phyloP scores from a whole-genome alignment of 2,329 filamentous ascomycete species.

The Pseudodiploospora longispora region DNA sequence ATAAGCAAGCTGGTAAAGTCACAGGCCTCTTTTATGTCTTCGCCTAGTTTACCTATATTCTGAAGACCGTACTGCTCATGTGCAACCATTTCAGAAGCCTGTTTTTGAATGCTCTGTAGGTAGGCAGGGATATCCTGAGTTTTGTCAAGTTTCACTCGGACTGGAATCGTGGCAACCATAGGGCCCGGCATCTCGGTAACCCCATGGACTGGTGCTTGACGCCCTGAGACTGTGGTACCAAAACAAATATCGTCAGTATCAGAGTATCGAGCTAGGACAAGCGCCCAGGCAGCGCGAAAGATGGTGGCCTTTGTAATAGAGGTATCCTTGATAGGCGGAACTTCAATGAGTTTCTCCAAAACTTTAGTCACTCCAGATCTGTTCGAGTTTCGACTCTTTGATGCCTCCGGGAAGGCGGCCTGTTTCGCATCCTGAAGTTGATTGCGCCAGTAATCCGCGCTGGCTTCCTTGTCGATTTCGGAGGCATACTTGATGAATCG shows the following conservation, averaged over 20 bases:
- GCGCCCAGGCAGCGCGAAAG: slow-evolving; percentile 16
- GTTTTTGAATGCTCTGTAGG: slow-evolving; percentile 16
- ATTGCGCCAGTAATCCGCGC: slow-evolving; percentile 39
- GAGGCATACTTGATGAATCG: slow-evolving; percentile 41
- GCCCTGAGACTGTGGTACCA: slow-evolving; percentile 18
- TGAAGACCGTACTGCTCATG: slow-evolving; percentile 14
- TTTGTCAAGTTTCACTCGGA: slow-evolving; percentile 12
- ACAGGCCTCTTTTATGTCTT: slow-evolving; percentile 7
- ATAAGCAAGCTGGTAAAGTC: slow-evolving; percentile 13
- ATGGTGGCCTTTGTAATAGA: slow-evolving; percentile 11
- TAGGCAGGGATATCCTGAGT: slow-evolving; percentile 12
- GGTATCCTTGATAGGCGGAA: not conserved
- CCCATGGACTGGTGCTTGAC: slow-evolving; percentile 15
- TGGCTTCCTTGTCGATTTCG: slow-evolving; percentile 28
- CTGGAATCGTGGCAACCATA: slow-evolving; percentile 21
- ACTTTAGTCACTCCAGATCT: not conserved
- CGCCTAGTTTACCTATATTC: slow-evolving; percentile 9
- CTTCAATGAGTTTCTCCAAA: slow-evolving; percentile 1
- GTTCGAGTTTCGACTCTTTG: not conserved
- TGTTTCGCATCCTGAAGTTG: slow-evolving; percentile 33
- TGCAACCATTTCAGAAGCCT: slow-evolving; percentile 9
- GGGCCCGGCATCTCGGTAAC: slow-evolving; percentile 20
- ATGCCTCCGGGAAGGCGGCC: not conserved
- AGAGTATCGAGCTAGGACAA: slow-evolving; percentile 13
- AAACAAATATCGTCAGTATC: slow-evolving; percentile 16